Conservation (phyloP, 345 rosid species). For the Barbarea vulgaris region DNA sequence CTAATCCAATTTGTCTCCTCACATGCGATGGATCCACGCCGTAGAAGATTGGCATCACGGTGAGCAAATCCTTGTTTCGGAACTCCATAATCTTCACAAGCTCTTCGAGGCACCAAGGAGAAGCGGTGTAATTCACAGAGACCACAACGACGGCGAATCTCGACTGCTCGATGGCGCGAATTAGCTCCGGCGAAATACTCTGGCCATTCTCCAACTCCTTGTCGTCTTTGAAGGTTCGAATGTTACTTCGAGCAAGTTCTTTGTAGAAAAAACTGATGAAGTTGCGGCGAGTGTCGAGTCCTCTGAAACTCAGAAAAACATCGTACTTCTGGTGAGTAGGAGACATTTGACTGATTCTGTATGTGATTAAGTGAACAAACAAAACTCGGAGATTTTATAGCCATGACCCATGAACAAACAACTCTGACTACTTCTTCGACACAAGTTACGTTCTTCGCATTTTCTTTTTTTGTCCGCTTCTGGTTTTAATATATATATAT, state of each 20-base stretch:
- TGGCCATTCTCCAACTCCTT: constrained; percentile 24
- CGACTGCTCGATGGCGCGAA: constrained; percentile 34
- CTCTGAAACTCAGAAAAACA: constrained; percentile 45
- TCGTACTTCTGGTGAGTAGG: background rate
- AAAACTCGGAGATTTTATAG: background rate
- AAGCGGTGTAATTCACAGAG: constrained; percentile 33
- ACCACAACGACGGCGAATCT: constrained; percentile 36
- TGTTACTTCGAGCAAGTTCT: background rate
- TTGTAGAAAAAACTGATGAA: constrained; percentile 35
- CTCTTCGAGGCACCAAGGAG: constrained; percentile 37
- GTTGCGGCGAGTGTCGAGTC: constrained; percentile 34
- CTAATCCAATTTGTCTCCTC: constrained; percentile 3
- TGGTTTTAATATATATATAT: too few species aligned
- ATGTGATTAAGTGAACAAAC: background rate
- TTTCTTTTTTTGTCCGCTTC: background rate
- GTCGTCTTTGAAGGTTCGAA: constrained; percentile 38
- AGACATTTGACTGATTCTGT: background rate
- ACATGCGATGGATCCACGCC: constrained; percentile 18
- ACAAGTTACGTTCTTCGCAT: background rate
- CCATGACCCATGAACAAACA: background rate
- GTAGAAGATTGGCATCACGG: constrained; percentile 41
- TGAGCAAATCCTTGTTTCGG: background rate
- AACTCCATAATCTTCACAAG: constrained; percentile 37
- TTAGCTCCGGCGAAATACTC: constrained; percentile 25
- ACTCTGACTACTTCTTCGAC: background rate